Base-by-base conservation (phyloP, 2,329 filamentous ascomycete genomes). In the Didymella pinodella region DNA sequence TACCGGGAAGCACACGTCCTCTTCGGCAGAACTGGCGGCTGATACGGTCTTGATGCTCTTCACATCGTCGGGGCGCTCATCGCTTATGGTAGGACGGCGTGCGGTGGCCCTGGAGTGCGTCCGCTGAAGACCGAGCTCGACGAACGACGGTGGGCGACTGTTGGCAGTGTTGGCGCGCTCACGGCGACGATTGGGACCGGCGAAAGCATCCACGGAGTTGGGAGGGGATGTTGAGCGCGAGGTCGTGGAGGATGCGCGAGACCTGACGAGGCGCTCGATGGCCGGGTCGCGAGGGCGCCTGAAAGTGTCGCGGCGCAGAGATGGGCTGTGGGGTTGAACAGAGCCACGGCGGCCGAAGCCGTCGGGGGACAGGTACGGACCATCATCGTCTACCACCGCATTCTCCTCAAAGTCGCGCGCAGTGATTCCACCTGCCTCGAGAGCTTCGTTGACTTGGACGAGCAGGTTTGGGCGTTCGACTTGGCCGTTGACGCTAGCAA, bases 191-290 rank as follows among this genome's bases (percentile, higher is more conserved):
- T 92, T 90, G 54, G 92, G 91, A 71, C 95, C 91, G 18, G 95
- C 95, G 77, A 99, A 99, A 4, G 95, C 95, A 77, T 98, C 96
- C 50, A 99, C 93, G 0, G 95, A 99, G 77, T 97, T 99, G 7
- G 95, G 95, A 11, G 94, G 94, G 6, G 95, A 98, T 2, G 86
- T 81, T 0, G 91, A 92, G 54, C 92, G 85, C 47, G 85, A 86
- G 22, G 84, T 84, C 3, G 77, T 74, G 4, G 83, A 85, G 18
- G 81, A 83, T 20, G 77, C 77, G 57, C 81, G 75, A 36, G 83
- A 84, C 48, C 77, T 73, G 41, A 72, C 65, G 43, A 73, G 51
- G 41, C 67, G 70, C 54, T 77, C 74, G 10, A 75, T 62, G 26
- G 70, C 66, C 34, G 67, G 69, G 51, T 77, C 73, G 43, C 77